These are phyloP conservation scores for Penicillium brevicompactum DNA, from an alignment of 2,329 filamentous ascomycete species.

Conservation along the genomic window DNA sequence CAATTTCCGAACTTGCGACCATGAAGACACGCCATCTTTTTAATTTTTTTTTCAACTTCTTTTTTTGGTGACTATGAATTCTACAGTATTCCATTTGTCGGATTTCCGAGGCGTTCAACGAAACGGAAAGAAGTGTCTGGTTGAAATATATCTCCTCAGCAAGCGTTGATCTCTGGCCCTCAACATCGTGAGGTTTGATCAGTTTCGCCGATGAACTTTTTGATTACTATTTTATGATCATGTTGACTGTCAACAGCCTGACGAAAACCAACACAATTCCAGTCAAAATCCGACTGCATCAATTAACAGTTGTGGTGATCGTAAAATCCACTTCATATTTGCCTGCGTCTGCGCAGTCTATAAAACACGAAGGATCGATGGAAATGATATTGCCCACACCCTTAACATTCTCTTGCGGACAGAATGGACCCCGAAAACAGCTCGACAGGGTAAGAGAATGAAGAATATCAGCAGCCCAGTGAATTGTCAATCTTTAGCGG, in stretches of 20 bases:
- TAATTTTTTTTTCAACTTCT: too few relatives aligned
- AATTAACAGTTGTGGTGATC: not conserved
- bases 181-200: too few relatives aligned
- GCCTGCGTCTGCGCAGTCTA: not conserved
- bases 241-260: too few relatives aligned
- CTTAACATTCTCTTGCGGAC: not conserved
- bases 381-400: not conserved
- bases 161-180: too few relatives aligned
- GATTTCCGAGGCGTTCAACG: not conserved
- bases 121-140: not conserved
- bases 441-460: not conserved
- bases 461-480: not conserved
- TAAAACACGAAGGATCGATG: not conserved
- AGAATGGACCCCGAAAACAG: not conserved
- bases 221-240: too few relatives aligned
- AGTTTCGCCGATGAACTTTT: not conserved
- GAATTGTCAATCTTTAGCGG: not conserved
- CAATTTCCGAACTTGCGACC: too few relatives aligned
- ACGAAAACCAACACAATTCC: too few relatives aligned
- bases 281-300: not conserved
- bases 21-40: too few relatives aligned
- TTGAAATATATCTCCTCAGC: not conserved
- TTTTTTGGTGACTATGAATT: too few relatives aligned
- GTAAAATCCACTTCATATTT: not conserved
- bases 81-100: too few relatives aligned